Evolutionary conservation across 441 rosid species (phyloP).

Genomic region (Mallotus japonicus): DNA sequence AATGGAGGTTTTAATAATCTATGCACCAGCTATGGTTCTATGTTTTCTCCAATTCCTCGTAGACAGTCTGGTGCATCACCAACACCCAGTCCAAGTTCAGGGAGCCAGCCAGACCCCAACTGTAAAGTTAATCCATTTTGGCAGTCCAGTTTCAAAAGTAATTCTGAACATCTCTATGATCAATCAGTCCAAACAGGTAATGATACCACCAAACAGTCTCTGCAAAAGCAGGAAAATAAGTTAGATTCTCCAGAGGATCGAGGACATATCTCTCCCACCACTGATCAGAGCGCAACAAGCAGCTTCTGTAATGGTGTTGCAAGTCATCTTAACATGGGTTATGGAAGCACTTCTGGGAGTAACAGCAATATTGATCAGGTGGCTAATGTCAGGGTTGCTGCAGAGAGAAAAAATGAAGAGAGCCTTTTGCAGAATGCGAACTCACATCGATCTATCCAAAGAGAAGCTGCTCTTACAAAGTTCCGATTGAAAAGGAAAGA

Average conservation of each 20-base stretch:
- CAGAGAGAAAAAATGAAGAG: constrained; percentile 54
- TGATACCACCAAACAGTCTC: constrained; percentile 32
- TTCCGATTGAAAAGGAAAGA: constrained; percentile 94
- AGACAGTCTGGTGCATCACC: constrained; percentile 41
- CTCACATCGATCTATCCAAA: constrained; percentile 47
- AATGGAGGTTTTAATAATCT: constrained; percentile 33
- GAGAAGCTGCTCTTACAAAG: constrained; percentile 82
- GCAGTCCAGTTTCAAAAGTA: constrained; percentile 37
- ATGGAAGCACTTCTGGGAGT: constrained; percentile 52
- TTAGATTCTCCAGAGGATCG: constrained; percentile 46
- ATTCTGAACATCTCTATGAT: constrained; percentile 38
- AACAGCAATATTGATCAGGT: constrained; percentile 50
- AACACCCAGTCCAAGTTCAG: constrained; percentile 49
- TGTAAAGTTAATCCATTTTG: constrained; percentile 33
- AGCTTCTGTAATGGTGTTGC: constrained; percentile 54
- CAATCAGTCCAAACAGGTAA: constrained; percentile 39
- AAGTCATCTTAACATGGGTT: constrained; percentile 41
- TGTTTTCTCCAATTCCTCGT: constrained; percentile 33
- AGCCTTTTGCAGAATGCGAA: constrained; percentile 36
- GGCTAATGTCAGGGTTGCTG: constrained; percentile 30
- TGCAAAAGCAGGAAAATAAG: constrained; percentile 34
- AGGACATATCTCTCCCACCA: constrained; percentile 47
- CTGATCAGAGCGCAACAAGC: constrained; percentile 63
- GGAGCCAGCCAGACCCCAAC: constrained; percentile 49
- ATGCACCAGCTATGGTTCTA: constrained; percentile 40